Conservation (phyloP, 2,329 filamentous ascomycete genomes). For the Diplodia mutila region DNA sequence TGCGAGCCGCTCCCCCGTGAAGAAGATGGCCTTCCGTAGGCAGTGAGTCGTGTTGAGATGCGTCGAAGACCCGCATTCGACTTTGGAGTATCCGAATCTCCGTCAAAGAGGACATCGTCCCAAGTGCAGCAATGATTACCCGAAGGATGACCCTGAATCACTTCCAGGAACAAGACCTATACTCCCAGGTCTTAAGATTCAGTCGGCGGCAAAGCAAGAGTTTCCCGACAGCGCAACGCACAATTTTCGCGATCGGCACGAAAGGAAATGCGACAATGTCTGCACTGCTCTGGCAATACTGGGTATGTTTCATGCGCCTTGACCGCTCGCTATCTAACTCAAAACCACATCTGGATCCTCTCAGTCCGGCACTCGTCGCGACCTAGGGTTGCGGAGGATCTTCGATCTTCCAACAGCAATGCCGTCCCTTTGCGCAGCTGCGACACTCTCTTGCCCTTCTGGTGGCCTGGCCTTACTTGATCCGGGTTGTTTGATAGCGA, state of each 20-base stretch:
- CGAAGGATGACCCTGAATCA: neutral
- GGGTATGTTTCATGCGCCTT: constrained; percentile 1
- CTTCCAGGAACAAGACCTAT: neutral
- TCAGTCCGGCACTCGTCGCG: neutral
- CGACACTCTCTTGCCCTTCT: neutral
- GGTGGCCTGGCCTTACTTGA: neutral
- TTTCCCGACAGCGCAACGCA: neutral
- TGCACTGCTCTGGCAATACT: neutral
- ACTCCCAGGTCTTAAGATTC: neutral
- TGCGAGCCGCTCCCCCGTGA: neutral
- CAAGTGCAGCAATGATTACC: neutral
- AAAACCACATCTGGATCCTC: neutral
- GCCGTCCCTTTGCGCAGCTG: neutral
- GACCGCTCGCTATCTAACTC: neutral
- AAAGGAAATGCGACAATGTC: neutral
- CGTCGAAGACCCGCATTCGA: neutral
- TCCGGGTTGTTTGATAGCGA: neutral
- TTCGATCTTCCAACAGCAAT: neutral
- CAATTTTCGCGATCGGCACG: neutral
- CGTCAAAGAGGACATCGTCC: neutral
- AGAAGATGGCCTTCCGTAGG: neutral
- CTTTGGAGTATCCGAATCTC: neutral
- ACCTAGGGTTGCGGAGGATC: neutral
- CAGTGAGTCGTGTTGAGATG: constrained; percentile 12
- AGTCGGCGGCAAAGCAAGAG: neutral